A percentile compares a stretch with the other conserved stretches of the same genome.
phyloP scores from a whole-genome alignment of 495 filamentous ascomycete species.

The Hyaloscypha finlandica region DNA sequence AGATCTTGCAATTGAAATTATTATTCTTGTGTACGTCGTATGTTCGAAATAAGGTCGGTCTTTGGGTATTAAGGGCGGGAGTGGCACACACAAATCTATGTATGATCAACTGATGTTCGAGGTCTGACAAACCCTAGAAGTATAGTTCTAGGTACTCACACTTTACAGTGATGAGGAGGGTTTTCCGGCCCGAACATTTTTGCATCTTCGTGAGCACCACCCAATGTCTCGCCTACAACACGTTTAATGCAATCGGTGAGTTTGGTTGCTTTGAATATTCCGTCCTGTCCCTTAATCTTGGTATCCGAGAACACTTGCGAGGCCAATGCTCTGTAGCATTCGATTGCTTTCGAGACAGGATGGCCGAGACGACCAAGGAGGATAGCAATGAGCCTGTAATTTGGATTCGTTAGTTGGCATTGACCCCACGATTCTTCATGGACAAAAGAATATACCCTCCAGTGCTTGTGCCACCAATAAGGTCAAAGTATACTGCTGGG shows the following conservation, averaged over 20 bases:
- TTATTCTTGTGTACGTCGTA: slow-evolving; percentile 4
- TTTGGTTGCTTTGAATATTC: slow-evolving; percentile 28
- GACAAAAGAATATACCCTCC: slow-evolving; percentile 37
- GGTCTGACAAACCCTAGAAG: neutral
- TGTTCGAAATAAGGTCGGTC: slow-evolving; percentile 23
- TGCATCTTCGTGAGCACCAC: slow-evolving; percentile 5
- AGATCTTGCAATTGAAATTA: slow-evolving; percentile 16
- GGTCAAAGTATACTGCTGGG: slow-evolving; percentile 42
- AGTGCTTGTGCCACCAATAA: too few species aligned
- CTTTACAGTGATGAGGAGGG: neutral
- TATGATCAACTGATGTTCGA: neutral
- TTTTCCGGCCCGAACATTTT: too few species aligned
- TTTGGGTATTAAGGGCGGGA: slow-evolving; percentile 9
- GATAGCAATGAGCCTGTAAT: slow-evolving; percentile 40
- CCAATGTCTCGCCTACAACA: slow-evolving; percentile 18
- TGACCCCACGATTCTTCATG: neutral
- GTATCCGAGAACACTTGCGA: slow-evolving; percentile 32
- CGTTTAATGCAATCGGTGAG: slow-evolving; percentile 25
- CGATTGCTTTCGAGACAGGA: slow-evolving; percentile 33
- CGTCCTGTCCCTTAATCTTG: slow-evolving; percentile 22
- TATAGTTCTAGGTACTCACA: slow-evolving; percentile 5
- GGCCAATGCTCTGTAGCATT: slow-evolving; percentile 32
- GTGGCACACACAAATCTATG: slow-evolving; percentile 30
- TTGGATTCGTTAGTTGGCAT: too few species aligned
- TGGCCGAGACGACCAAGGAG: slow-evolving; percentile 41